Percentiles rank a stretch among this genome's conserved stretches.
Conservation (phyloP, 495 filamentous ascomycete species). For the Lepidopterella palustris region DNA sequence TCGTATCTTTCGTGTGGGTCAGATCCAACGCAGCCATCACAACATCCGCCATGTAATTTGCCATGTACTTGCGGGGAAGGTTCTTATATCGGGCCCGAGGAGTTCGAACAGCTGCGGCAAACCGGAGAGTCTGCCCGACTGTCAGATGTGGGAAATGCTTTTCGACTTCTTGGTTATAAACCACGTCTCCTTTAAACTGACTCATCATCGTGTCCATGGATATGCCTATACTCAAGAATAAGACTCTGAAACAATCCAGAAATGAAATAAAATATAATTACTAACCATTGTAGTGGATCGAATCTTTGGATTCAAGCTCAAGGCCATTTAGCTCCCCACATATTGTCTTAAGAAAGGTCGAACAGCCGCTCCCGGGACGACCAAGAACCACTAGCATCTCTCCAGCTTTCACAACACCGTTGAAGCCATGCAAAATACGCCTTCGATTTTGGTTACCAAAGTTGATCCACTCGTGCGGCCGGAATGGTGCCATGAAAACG, state of each 20-base stretch:
- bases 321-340: slow-evolving; percentile 15
- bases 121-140: slow-evolving; percentile 69
- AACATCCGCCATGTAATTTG: background rate
- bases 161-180: slow-evolving; percentile 75
- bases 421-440: background rate
- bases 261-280: too few species aligned
- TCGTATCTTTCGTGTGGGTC: slow-evolving; percentile 60
- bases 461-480: background rate
- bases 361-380: too few species aligned
- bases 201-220: slow-evolving; percentile 52
- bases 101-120: slow-evolving; percentile 48
- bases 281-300: slow-evolving; percentile 19
- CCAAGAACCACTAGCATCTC: background rate
- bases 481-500: background rate
- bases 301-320: slow-evolving; percentile 5
- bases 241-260: background rate
- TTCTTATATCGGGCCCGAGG: background rate
- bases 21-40: slow-evolving; percentile 47
- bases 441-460: background rate
- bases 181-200: slow-evolving; percentile 69
- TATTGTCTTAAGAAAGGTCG: slow-evolving; percentile 33
- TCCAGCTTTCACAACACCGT: background rate
- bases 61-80: background rate
- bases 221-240: background rate
- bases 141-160: slow-evolving; percentile 76